A percentile compares a stretch with the other conserved stretches of the same genome.
These are phyloP conservation scores for Danielia oregonensis DNA, from an alignment of 805 yeast genomes.

Conservation along the genomic window DNA sequence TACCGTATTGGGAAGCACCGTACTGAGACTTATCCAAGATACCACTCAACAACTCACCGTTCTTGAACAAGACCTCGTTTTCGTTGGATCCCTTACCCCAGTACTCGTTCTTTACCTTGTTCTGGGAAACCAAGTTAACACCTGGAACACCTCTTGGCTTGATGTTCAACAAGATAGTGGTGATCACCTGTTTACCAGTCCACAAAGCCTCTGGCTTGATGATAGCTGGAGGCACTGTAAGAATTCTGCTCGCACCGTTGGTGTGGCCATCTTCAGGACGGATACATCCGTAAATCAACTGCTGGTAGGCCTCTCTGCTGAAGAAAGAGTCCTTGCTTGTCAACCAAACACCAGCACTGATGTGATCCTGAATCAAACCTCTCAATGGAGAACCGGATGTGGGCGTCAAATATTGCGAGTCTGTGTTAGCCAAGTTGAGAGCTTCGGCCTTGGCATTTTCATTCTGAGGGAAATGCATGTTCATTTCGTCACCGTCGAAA, in stretches of 20 bases:
- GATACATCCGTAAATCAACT: slow-evolving; percentile 86
- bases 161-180: slow-evolving; percentile 86
- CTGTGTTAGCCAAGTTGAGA: slow-evolving; percentile 89
- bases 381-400: slow-evolving; percentile 98
- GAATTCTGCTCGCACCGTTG: slow-evolving; percentile 53
- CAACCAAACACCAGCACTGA: slow-evolving; percentile 98
- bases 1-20: slow-evolving; percentile 96
- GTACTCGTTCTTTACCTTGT: slow-evolving; percentile 89
- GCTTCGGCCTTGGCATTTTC: slow-evolving; percentile 98
- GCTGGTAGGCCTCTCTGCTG: slow-evolving; percentile 89
- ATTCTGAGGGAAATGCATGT: slow-evolving; percentile 98
- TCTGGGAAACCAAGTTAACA: slow-evolving; percentile 73
- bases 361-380: slow-evolving; percentile 98
- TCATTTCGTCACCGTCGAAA: slow-evolving; percentile 99
- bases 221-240: slow-evolving; percentile 87
- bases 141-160: slow-evolving; percentile 90
- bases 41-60: slow-evolving; percentile 90
- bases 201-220: slow-evolving; percentile 85
- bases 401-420: slow-evolving; percentile 95
- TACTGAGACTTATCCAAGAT: slow-evolving; percentile 96
- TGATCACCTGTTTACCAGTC: slow-evolving; percentile 97
- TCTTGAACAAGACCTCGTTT: slow-evolving; percentile 76
- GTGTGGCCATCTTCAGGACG: slow-evolving; percentile 98
- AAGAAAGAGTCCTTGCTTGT: slow-evolving; percentile 90
- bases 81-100: slow-evolving; percentile 88